Percentiles rank a stretch among this genome's conserved stretches.
phyloP scores from a whole-genome alignment of 495 filamentous ascomycete genomes.

The Penicillium canescens region DNA sequence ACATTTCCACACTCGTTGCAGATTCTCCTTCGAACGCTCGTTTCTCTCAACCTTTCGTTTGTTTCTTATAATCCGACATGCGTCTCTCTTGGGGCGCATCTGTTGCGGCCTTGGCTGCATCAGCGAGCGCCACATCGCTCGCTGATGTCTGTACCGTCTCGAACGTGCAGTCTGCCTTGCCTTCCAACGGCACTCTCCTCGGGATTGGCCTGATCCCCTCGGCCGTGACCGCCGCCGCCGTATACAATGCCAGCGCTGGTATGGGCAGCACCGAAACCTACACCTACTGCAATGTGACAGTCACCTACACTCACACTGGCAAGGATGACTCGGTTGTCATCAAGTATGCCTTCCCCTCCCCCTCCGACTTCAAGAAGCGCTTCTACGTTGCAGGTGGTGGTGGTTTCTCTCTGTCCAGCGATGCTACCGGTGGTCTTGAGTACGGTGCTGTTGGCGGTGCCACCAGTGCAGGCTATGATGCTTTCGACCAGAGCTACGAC shows the following conservation, averaged over 20 bases:
- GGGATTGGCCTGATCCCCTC: conserved; percentile 33
- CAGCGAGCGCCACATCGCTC: conserved; percentile 30
- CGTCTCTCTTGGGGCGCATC: conserved; percentile 23
- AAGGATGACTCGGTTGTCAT: conserved; percentile 30
- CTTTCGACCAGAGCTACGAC: conserved; percentile 34
- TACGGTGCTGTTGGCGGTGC: conserved; percentile 41
- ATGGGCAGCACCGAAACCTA: conserved; percentile 20
- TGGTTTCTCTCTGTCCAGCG: conserved; percentile 27
- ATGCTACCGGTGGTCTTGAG: conserved; percentile 35
- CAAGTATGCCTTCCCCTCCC: conserved; percentile 34
- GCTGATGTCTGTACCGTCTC: conserved; percentile 35
- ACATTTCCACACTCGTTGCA: not conserved
- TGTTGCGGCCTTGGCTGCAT: conserved; percentile 25
- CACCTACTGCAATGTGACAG: conserved; percentile 39
- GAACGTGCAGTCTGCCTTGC: conserved; percentile 29
- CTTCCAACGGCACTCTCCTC: conserved; percentile 34
- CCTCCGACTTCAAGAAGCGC: conserved; percentile 36
- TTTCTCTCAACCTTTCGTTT: conserved; percentile 2
- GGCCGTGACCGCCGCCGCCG: conserved; percentile 23
- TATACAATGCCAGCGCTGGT: conserved; percentile 24
- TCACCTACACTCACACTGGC: conserved; percentile 37
- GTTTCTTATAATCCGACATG: conserved; percentile 15
- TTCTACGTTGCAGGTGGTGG: conserved; percentile 41
- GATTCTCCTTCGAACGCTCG: not conserved
- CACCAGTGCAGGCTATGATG: conserved; percentile 41